Conservation (phyloP, 306 rosid species). For the Dalbergia cochinchinensis region DNA sequence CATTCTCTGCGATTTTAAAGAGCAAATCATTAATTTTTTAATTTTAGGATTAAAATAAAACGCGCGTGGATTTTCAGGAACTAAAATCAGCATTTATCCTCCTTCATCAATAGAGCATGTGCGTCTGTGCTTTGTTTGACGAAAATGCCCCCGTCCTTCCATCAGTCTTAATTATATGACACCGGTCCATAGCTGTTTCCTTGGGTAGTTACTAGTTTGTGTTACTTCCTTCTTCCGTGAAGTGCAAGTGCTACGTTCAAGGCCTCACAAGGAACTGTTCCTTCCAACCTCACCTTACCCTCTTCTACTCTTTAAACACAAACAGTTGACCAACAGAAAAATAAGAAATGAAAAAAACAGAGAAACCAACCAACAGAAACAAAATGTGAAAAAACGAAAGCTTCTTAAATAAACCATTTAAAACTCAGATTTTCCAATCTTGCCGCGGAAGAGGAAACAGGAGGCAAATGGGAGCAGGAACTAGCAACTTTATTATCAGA, state of each 20-base stretch:
- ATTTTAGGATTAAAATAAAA: too few relatives aligned
- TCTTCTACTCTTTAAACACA: background rate
- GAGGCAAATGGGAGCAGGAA: slow-evolving; percentile 75
- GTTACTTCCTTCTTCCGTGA: background rate
- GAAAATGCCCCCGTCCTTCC: background rate
- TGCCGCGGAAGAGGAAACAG: background rate
- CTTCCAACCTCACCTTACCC: background rate
- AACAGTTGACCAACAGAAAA: too few relatives aligned
- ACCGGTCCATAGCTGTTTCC: too few relatives aligned
- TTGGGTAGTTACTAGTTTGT: too few relatives aligned
- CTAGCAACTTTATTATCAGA: slow-evolving; percentile 91
- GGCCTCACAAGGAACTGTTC: background rate
- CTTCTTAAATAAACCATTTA: background rate
- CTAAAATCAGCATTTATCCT: too few relatives aligned
- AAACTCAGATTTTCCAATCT: slow-evolving; percentile 37
- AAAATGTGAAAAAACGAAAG: background rate
- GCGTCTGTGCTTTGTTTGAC: background rate
- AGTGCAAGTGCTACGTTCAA: background rate
- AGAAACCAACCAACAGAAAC: too few relatives aligned
- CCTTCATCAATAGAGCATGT: too few relatives aligned
- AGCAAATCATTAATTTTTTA: too few relatives aligned
- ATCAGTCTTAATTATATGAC: too few relatives aligned
- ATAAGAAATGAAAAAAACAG: too few relatives aligned
- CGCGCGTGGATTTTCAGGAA: too few relatives aligned
- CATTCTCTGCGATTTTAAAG: too few relatives aligned